phyloP scores from a whole-genome alignment of 345 rosid genomes.

The Geranium brycei region DNA sequence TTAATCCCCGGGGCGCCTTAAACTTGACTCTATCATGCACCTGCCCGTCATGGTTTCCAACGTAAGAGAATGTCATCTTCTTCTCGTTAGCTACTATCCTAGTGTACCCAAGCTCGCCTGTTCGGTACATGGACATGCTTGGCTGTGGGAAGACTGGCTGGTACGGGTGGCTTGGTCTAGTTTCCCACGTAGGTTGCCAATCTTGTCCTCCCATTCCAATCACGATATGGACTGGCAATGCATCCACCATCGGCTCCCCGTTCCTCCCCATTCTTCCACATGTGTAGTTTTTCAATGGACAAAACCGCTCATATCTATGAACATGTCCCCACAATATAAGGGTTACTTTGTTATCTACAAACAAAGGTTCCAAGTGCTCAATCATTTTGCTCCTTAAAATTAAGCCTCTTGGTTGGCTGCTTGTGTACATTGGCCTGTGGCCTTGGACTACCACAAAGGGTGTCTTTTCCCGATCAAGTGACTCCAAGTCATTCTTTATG shows the following conservation, averaged over 20 bases:
- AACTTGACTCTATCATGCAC: slow-evolving; percentile 80
- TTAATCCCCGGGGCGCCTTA: slow-evolving; percentile 38
- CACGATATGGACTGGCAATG: slow-evolving; percentile 70
- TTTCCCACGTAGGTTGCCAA: slow-evolving; percentile 78
- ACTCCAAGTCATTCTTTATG: slow-evolving; percentile 61
- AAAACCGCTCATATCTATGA: slow-evolving; percentile 83
- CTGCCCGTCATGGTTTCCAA: slow-evolving; percentile 81
- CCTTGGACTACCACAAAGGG: slow-evolving; percentile 78
- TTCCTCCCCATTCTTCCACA: slow-evolving; percentile 26
- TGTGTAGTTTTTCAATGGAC: slow-evolving; percentile 65
- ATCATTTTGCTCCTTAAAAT: slow-evolving; percentile 48
- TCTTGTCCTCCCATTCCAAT: slow-evolving; percentile 99
- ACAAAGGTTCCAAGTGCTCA: slow-evolving; percentile 72
- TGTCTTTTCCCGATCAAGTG: slow-evolving; percentile 58
- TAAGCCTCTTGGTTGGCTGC: slow-evolving; percentile 51
- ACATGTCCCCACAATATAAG: slow-evolving; percentile 95
- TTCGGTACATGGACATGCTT: slow-evolving; percentile 54
- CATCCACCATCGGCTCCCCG: slow-evolving; percentile 21
- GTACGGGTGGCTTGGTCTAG: slow-evolving; percentile 49
- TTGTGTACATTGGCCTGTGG: slow-evolving; percentile 93
- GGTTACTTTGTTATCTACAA: slow-evolving; percentile 54
- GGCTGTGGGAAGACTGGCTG: slow-evolving; percentile 77
- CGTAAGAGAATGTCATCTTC: slow-evolving; percentile 54
- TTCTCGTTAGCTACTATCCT: slow-evolving; percentile 67
- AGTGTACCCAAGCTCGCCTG: slow-evolving; percentile 88